Percentiles rank a stretch among this genome's conserved stretches.
Evolutionary conservation across 352 stramenopile genomes (phyloP).

Genomic region (Phytopythium cucurbitacearum): DNA sequence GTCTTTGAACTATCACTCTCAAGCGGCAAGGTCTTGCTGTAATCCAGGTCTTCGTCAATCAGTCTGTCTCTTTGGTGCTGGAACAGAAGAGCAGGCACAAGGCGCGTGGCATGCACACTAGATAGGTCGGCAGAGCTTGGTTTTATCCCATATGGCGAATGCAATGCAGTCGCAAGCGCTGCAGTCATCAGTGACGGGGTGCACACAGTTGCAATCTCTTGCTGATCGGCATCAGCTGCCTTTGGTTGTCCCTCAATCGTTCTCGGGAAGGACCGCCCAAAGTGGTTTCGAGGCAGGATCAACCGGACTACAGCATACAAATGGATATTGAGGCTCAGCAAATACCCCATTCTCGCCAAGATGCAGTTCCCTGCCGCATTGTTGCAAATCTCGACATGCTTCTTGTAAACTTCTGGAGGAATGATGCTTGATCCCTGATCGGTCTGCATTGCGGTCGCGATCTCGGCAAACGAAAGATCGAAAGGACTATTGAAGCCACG

Average conservation of each 20-base stretch:
- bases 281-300: background rate
- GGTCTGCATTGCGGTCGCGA: background rate
- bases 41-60: slow-evolving; percentile 20
- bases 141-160: background rate
- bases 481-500: background rate
- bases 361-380: background rate
- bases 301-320: background rate
- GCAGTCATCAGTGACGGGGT: too few relatives aligned
- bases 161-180: background rate
- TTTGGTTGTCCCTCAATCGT: background rate
- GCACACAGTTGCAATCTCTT: background rate
- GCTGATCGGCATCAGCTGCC: background rate
- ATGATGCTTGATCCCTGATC: background rate
- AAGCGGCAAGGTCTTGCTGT: slow-evolving; percentile 9
- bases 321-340: background rate
- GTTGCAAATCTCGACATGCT: background rate
- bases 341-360: background rate
- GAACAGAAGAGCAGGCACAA: slow-evolving; percentile 18
- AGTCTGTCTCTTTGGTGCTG: slow-evolving; percentile 35
- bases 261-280: background rate
- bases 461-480: background rate
- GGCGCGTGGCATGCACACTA: background rate
- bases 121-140: too few relatives aligned
- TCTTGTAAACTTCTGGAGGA: background rate
- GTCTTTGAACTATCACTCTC: background rate